These are phyloP conservation scores for Diatrype stigma DNA, from an alignment of 2,329 filamentous ascomycete species.

Conservation along the genomic window DNA sequence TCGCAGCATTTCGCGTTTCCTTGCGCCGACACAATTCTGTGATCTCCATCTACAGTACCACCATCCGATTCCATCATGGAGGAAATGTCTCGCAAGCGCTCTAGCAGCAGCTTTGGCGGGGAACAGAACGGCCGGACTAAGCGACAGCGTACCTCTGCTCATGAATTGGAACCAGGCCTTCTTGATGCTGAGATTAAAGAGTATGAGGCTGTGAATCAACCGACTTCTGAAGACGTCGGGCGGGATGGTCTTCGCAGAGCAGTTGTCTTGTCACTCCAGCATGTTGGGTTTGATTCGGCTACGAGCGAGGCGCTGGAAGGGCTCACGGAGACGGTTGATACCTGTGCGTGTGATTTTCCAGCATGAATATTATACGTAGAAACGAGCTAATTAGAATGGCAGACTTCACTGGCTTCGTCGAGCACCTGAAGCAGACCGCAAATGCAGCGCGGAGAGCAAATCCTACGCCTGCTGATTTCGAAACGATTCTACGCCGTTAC, in stretches of 20 bases:
- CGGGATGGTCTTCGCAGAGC: conserved; percentile 47
- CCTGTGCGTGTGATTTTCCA: conserved; percentile 41
- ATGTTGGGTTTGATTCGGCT: conserved; percentile 56
- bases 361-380: background rate
- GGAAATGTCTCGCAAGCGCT: conserved; percentile 18
- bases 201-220: conserved; percentile 14
- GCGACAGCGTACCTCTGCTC: conserved; percentile 20
- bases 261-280: conserved; percentile 50
- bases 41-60: background rate
- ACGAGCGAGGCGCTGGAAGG: conserved; percentile 55
- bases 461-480: conserved; percentile 55
- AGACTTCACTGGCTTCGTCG: conserved; percentile 49
- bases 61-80: conserved; percentile 9
- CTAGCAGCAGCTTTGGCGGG: conserved; percentile 13
- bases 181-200: background rate
- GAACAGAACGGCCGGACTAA: conserved; percentile 13
- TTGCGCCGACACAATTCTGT: background rate
- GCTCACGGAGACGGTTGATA: conserved; percentile 51
- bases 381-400: conserved; percentile 18
- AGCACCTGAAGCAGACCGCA: conserved; percentile 43
- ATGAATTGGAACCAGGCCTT: conserved; percentile 10
- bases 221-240: conserved; percentile 29
- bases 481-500: conserved; percentile 46
- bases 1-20: too few species aligned
- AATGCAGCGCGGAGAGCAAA: conserved; percentile 47